phyloP scores from a whole-genome alignment of 345 rosid genomes.

The Kernera saxatilis region DNA sequence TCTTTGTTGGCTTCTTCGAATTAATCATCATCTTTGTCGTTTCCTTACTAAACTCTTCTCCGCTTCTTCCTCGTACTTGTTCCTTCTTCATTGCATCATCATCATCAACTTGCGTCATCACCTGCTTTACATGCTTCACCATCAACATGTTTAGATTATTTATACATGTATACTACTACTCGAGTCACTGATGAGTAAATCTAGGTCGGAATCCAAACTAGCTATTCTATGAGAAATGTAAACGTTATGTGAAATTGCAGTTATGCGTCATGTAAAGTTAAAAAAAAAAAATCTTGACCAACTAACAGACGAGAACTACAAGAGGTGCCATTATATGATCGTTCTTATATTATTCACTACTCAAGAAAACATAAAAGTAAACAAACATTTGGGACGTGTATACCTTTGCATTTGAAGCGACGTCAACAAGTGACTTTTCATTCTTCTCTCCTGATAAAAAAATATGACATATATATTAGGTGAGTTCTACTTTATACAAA shows the following conservation, averaged over 20 bases:
- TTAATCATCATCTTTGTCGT: conserved; percentile 3
- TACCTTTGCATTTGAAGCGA: conserved; percentile 24
- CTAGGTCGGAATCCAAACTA: background rate
- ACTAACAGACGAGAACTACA: background rate
- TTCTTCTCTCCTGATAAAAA: conserved; percentile 14
- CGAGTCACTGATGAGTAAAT: background rate
- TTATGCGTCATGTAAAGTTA: background rate
- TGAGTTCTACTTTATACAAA: background rate
- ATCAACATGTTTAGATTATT: background rate
- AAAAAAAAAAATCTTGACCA: background rate
- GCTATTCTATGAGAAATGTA: background rate
- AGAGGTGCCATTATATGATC: background rate
- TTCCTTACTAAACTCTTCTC: conserved; percentile 4
- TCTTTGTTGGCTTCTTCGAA: conserved; percentile 8
- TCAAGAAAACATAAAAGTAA: background rate
- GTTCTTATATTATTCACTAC: background rate
- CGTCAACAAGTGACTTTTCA: conserved; percentile 11
- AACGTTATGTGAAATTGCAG: background rate
- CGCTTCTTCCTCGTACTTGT: background rate
- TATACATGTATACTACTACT: background rate
- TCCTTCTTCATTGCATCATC: conserved; percentile 4
- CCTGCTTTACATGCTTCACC: background rate
- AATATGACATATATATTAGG: background rate
- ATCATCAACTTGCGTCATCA: background rate
- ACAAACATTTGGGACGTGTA: background rate